Base-by-base conservation (phyloP, 176 grass and related monocot genomes). In the Themeda triandra region DNA sequence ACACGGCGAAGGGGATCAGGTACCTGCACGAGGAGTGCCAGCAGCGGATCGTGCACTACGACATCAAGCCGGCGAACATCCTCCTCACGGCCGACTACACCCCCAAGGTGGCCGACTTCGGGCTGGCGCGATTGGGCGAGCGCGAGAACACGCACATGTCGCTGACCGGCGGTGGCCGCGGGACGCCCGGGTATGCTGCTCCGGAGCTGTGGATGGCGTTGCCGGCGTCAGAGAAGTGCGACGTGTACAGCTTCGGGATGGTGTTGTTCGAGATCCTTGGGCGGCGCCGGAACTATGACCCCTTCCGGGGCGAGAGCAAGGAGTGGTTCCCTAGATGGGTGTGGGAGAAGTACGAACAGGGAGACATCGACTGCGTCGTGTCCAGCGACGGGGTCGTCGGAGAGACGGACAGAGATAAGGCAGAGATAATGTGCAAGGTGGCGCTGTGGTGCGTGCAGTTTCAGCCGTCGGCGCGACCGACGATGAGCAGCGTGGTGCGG, bases 21-120 rank as follows among this genome's bases (percentile, higher is more conserved):
- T 94, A 94, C 84, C 65, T 94, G n/a, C 92, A 94, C 67, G 92
- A 91, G 83, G 92, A 94, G 86, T 94, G 92, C 76, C 83, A 87
- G 73, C 89, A 94, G 72, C 79, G 64, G 83, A 91, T 94, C 69
- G 86, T 94, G 58, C 92, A 94, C 83, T 91, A 94, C 75, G 92
- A 94, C 40, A 94, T 94, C 84, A 94, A 94, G 84, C 92, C 92
- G 27, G 58, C 75, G 1, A 94, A 94, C 72, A 80, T 91, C 32
- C 89, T 94, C 1, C 79, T 94, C 12, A 89, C 68, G 11, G 23
- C 63, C n/a, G 80, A 89, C 35, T 87, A 85, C 72, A 84, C 81
- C 24, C 86, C 92, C 10, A 94, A 94, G 80, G 89, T 94, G 1
- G 85, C 89, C 13, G 92, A 94, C 69, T 94, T 94, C 39, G 92